Conservation (phyloP, 257 asterid genomes). For the Solanum rostratum region DNA sequence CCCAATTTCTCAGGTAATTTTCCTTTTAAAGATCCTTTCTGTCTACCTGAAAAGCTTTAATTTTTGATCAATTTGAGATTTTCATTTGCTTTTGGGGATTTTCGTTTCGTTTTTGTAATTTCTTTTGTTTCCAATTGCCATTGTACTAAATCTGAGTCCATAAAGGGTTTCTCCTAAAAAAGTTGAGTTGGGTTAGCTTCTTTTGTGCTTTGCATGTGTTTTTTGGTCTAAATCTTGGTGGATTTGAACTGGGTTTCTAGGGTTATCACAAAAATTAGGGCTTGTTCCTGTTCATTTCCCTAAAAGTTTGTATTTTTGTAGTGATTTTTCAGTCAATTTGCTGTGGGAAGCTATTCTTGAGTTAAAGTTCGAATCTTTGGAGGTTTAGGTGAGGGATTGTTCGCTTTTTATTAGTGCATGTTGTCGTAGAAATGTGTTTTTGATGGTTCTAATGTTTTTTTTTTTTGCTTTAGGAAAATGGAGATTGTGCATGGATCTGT, state of each 20-base stretch:
- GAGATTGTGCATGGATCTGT: neutral
- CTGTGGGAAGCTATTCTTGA: conserved; percentile 16
- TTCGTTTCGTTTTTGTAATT: neutral
- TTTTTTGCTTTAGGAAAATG: neutral
- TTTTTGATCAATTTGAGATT: neutral
- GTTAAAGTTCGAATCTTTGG: conserved; percentile 4
- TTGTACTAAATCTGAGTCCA: neutral
- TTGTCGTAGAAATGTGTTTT: neutral
- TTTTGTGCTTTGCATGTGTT: neutral
- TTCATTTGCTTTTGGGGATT: neutral
- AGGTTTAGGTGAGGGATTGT: neutral
- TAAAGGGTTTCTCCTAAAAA: neutral
- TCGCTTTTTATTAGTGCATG: neutral
- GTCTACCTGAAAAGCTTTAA: neutral
- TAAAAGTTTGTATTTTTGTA: neutral
- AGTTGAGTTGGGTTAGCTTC: neutral
- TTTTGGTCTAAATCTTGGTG: neutral
- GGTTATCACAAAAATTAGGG: conserved; percentile 25
- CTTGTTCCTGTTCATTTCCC: conserved; percentile 14
- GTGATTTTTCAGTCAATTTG: neutral
- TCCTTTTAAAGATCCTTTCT: neutral
- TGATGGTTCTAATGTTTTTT: neutral
- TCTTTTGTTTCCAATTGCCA: neutral
- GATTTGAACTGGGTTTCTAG: conserved; percentile 6
- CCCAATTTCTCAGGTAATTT: neutral